These are phyloP conservation scores for Escallonia rubra DNA, from an alignment of 129 eudicot genomes.

Conservation along the genomic window DNA sequence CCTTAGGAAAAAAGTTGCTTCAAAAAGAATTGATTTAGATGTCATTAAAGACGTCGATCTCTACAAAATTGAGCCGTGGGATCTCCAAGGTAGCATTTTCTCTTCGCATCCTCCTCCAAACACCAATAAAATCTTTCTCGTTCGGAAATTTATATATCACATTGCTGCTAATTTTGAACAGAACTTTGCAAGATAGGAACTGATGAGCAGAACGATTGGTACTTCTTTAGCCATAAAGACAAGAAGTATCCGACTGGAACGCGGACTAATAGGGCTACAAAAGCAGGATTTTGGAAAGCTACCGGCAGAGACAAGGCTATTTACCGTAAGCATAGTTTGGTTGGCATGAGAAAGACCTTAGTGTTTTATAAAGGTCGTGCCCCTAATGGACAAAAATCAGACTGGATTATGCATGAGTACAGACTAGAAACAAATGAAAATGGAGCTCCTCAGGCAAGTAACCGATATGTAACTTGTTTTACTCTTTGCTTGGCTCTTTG, in stretches of 20 bases:
- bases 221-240: slow-evolving; percentile 52
- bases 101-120: not conserved
- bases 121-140: too few relatives aligned
- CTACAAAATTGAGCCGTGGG: slow-evolving; percentile 41
- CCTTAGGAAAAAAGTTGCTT: slow-evolving; percentile 36
- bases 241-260: slow-evolving; percentile 15
- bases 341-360: slow-evolving; percentile 60
- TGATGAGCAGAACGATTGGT: slow-evolving; percentile 56
- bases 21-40: slow-evolving; percentile 37
- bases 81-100: slow-evolving; percentile 32
- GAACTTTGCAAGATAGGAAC: slow-evolving; percentile 50
- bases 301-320: slow-evolving; percentile 13
- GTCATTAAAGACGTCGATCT: slow-evolving; percentile 37
- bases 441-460: slow-evolving; percentile 41
- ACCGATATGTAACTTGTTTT: not conserved
- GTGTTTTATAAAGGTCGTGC: slow-evolving; percentile 57
- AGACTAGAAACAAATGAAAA: slow-evolving; percentile 43
- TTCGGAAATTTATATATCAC: too few relatives aligned
- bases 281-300: slow-evolving; percentile 55
- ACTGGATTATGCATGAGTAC: slow-evolving; percentile 17
- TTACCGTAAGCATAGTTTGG: slow-evolving; percentile 35
- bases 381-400: slow-evolving; percentile 42
- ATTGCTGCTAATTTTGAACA: slow-evolving; percentile 9
- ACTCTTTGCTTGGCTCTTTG: too few relatives aligned
- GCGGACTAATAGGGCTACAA: slow-evolving; percentile 53